Conservation (phyloP, 2,329 filamentous ascomycete species). For the Corniculantispora saksenae region DNA sequence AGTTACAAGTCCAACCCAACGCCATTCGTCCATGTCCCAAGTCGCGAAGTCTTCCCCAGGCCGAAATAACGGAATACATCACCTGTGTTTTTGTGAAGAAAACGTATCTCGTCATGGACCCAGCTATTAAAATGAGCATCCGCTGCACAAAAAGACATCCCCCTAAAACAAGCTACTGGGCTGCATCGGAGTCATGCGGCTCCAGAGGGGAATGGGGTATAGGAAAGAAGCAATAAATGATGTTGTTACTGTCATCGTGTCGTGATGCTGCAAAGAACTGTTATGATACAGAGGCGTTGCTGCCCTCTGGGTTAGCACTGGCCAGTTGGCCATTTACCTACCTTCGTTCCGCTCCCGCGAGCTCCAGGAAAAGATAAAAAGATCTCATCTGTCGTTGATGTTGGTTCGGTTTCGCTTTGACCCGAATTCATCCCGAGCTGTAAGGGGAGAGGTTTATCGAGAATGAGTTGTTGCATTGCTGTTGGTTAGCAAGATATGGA, state of each 20-base stretch:
- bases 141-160: neutral
- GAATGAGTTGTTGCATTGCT: conserved; percentile 21
- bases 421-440: neutral
- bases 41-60: neutral
- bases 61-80: neutral
- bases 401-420: neutral
- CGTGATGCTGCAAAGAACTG: neutral
- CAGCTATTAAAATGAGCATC: conserved; percentile 5
- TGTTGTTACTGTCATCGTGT: conserved; percentile 4
- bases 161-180: conserved; percentile 1
- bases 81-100: neutral
- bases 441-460: neutral
- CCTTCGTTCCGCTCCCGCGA: neutral
- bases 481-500: conserved; percentile 17
- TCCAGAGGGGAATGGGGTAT: neutral
- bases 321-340: conserved; percentile 8
- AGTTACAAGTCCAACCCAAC: conserved; percentile 11
- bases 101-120: conserved; percentile 4
- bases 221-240: neutral
- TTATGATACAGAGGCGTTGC: neutral
- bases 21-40: neutral
- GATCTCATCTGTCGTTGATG: neutral
- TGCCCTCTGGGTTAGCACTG: conserved; percentile 10
- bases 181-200: neutral
- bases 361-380: neutral